Base-by-base conservation (phyloP, 2,329 filamentous ascomycete species). In the Myriosclerotinia scirpicola region DNA sequence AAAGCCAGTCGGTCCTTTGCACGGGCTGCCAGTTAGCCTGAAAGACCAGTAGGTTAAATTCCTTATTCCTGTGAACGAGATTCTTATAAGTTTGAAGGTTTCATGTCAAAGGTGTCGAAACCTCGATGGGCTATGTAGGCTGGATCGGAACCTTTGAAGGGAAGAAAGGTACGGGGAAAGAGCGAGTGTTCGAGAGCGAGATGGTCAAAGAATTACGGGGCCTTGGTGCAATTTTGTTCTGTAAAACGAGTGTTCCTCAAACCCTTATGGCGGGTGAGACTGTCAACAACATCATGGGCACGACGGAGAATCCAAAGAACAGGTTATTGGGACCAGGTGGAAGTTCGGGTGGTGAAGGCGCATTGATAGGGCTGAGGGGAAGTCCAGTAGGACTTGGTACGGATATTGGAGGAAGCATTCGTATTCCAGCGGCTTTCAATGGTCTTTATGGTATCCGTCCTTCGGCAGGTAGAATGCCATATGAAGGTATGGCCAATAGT, bases 61-160 rank as follows among this genome's bases (percentile, higher is more conserved):
- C 17, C 15, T 30, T 15, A 4, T 34, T 1, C 17, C 7, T 1
- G 2, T 40, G 9, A 12, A 36, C 5, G 26, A 34, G 30, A 26
- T 62, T 46, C 64, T 66, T 30, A 62, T 22, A 12, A 54, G 0
- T 54, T 26, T 48, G 8, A 14, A 66, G 64, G 69, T 76, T 71
- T 69, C 75, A 72, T 70, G 75, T 73, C 48, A 76, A 68, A 68
- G 76, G 71, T 66, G 76, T 73, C 34, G 74, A 71, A 70, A 74
- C 72, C 55, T 77, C 72, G 22, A 89, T 89, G 80, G 87, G 86
- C 15, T 89, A 88, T 72, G 80, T 88, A 34, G 85, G 86, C 67
- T 87, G 86, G 82, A 83, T 89, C n/a, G 83, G 82, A 8, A 84
- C 83, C 0, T 84, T 87, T 69, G 77, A 88, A 75, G 86, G 84